A percentile compares a stretch with the other conserved stretches of the same genome.
Conservation (phyloP, 2,329 filamentous ascomycete species). For the Scopulariopsis brevicaulis region DNA sequence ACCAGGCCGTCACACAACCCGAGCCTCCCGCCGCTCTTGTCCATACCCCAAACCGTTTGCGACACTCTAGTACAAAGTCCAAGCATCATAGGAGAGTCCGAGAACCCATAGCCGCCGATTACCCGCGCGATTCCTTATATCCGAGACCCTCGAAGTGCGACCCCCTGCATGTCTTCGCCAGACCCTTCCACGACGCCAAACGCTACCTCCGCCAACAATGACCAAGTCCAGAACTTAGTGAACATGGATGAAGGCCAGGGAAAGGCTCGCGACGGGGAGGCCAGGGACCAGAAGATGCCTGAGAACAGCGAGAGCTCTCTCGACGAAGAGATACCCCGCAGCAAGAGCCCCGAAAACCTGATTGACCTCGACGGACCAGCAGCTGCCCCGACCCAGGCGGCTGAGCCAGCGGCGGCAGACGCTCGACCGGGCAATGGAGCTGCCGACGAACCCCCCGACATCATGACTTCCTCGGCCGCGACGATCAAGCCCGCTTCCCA, state of each 20-base stretch:
- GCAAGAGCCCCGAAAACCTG: neutral
- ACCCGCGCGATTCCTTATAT: neutral
- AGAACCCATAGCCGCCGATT: neutral
- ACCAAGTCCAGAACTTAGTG: neutral
- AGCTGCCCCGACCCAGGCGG: neutral
- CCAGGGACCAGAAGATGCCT: neutral
- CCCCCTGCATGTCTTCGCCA: constrained; percentile 4
- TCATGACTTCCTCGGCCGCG: constrained; percentile 25
- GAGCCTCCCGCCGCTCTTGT: neutral
- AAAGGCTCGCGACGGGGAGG: neutral
- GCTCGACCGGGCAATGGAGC: neutral
- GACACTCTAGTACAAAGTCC: neutral
- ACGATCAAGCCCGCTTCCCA: constrained; percentile 33
- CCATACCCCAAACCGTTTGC: neutral
- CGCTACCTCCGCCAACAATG: neutral
- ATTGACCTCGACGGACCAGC: neutral
- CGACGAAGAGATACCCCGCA: neutral
- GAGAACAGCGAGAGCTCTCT: neutral
- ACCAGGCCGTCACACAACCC: neutral
- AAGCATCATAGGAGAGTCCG: neutral
- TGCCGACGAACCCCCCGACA: constrained; percentile 1
- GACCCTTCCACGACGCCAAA: neutral
- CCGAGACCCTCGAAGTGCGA: neutral
- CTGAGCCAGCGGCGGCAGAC: neutral
- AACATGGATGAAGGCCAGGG: constrained; percentile 3